Base-by-base conservation (phyloP, 306 rosid genomes). In the Malus orientalis region DNA sequence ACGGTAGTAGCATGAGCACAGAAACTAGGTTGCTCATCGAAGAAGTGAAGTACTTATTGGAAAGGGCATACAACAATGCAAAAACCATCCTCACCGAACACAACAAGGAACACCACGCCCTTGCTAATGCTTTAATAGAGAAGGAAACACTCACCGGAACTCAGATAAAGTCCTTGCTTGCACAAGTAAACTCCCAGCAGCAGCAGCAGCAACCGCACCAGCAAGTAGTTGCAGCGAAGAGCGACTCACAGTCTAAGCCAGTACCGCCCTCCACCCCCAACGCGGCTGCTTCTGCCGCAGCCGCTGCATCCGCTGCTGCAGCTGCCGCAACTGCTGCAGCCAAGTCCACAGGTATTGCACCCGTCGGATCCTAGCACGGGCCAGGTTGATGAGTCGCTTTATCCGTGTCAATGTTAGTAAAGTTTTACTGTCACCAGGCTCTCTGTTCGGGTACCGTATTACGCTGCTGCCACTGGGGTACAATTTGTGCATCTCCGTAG, bases 11-110 rank as follows among this genome's bases (percentile, higher is more conserved):
- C 82, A 92, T 92, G 98, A 92, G 97, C 88, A 83, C 97, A 1
- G 97, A 92, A 83, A 90, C 97, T 58, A 89, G 98, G 84, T 82
- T 95, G 32, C 98, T 95, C 44, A 88, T 95, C 33, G 96, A 95
- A 84, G 98, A 90, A 85, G 96, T 90, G 72, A 95, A 78, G 84
- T 75, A 79, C 65, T 79, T 90, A 47, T 75, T 95, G 79, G 93
- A 88, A 72, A 82, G 78, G 67, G 98, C 96, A 67, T 90, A 92
- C 80, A 83, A 86, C 80, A 95, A 95, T 71, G 98, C 98, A 7
- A 95, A 87, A 82, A 82, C 89, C 80, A 95, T 95, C 67, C 90
- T 95, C 53, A 92, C 91, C 61, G 83, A 91, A 60, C 91, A 88
- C 70, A 61, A 78, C 73, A 89, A 90, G 86, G 98, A 92, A 87